Conservation (phyloP, 768 basidiomycete genomes). For the Tulasnella sp. region DNA sequence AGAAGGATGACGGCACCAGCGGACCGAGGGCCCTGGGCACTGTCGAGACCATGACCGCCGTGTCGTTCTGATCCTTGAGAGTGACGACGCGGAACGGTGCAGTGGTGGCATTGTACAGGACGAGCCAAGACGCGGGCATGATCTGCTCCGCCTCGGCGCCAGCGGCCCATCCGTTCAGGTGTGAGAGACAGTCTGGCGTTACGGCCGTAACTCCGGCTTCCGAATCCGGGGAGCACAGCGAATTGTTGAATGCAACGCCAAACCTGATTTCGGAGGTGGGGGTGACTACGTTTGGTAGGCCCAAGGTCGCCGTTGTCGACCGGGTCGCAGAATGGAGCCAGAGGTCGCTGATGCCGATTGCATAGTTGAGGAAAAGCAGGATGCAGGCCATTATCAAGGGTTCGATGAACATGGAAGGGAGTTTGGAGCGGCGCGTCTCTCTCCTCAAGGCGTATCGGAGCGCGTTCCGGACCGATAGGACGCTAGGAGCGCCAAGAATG, state of each 20-base stretch:
- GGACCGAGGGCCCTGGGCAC: neutral
- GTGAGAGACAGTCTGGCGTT: neutral
- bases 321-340: neutral
- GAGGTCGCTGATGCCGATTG: slow-evolving; percentile 3
- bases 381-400: neutral
- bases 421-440: neutral
- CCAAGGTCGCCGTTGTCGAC: neutral
- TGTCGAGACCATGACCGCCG: neutral
- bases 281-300: neutral
- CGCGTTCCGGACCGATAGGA: neutral
- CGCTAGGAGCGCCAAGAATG: neutral
- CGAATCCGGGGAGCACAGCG: neutral
- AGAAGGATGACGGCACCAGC: neutral
- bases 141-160: neutral
- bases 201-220: neutral
- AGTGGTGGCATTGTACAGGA: neutral
- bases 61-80: neutral
- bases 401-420: slow-evolving; percentile 14
- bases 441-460: neutral
- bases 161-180: neutral
- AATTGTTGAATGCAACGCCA: slow-evolving; percentile 1
- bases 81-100: neutral
- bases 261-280: neutral
- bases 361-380: neutral
- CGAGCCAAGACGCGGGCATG: neutral